Percentiles rank a stretch among this genome's conserved stretches.
These are phyloP conservation scores for Alternaria sp. DNA, from an alignment of 2,329 filamentous ascomycete genomes.

Conservation along the genomic window DNA sequence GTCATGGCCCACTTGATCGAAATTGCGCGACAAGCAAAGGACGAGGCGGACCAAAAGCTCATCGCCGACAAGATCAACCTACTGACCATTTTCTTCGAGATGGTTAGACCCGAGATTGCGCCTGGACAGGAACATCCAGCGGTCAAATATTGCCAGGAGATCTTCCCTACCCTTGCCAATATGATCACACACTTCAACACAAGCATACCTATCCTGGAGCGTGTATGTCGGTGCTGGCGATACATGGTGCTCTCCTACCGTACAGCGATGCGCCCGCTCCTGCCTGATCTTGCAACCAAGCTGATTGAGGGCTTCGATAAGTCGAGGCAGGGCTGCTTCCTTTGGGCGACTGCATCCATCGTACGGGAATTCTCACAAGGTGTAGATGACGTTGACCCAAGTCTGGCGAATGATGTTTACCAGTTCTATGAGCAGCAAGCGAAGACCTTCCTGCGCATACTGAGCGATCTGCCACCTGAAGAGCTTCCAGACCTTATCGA, in stretches of 20 bases:
- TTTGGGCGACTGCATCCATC: slow-evolving; percentile 98
- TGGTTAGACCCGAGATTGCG: slow-evolving; percentile 76
- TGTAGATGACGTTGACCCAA: slow-evolving; percentile 79
- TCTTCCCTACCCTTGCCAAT: slow-evolving; percentile 85
- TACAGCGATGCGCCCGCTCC: slow-evolving; percentile 83
- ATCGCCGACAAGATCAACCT: slow-evolving; percentile 94
- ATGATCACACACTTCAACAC: slow-evolving; percentile 87
- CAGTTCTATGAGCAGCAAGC: slow-evolving; percentile 94
- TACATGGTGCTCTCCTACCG: slow-evolving; percentile 97
- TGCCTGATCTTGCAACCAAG: slow-evolving; percentile 87
- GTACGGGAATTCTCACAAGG: slow-evolving; percentile 95
- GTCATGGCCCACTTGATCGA: slow-evolving; percentile 84
- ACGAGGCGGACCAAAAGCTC: slow-evolving; percentile 83
- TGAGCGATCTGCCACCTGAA: slow-evolving; percentile 81
- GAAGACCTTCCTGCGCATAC: slow-evolving; percentile 84
- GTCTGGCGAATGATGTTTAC: slow-evolving; percentile 88
- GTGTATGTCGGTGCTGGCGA: slow-evolving; percentile 93
- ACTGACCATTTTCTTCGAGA: slow-evolving; percentile 87
- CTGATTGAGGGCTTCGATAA: slow-evolving; percentile 83
- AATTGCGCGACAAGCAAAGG: slow-evolving; percentile 83
- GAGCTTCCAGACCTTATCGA: slow-evolving; percentile 88
- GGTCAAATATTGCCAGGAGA: slow-evolving; percentile 95
- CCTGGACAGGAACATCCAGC: slow-evolving; percentile 79
- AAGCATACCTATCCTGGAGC: slow-evolving; percentile 89
- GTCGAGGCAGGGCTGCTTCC: slow-evolving; percentile 92